Conservation (phyloP, 1,284 basidiomycete genomes). For the Boletus calvinii region DNA sequence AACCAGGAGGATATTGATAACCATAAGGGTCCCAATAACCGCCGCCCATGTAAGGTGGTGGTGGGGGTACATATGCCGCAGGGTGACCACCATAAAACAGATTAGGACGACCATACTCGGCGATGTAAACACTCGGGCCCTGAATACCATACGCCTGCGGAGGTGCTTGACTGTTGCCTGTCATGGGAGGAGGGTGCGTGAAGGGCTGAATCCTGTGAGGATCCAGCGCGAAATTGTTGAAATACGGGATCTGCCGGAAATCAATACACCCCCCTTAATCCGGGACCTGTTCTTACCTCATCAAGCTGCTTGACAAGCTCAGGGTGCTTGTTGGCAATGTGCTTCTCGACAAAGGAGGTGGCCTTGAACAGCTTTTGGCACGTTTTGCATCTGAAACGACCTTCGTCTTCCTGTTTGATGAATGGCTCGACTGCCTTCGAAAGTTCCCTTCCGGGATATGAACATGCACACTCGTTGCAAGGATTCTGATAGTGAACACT, state of each 20-base stretch:
- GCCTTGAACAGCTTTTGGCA: conserved; percentile 96
- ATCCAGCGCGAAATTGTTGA: conserved; percentile 92
- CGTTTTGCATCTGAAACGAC: conserved; percentile 92
- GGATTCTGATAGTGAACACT: conserved; percentile 34
- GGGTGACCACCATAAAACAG: conserved; percentile 46
- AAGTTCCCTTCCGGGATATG: conserved; percentile 60
- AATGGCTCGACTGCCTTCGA: conserved; percentile 72
- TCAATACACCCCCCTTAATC: conserved; percentile 20
- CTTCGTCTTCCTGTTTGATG: conserved; percentile 93
- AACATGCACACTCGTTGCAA: conserved; percentile 13
- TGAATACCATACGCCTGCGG: conserved; percentile 80
- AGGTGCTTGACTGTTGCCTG: conserved; percentile 65
- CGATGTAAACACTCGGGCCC: conserved; percentile 50
- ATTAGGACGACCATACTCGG: conserved; percentile 44
- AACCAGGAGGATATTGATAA: conserved; percentile 38
- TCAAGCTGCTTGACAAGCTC: conserved; percentile 78
- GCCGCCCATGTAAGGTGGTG: conserved; percentile 44
- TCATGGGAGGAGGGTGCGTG: conserved; percentile 65
- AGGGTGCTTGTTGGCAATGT: conserved; percentile 85
- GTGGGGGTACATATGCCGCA: conserved; percentile 40
- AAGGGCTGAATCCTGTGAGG: conserved; percentile 89
- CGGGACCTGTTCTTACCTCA: conserved; percentile 49
- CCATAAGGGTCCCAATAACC: conserved; percentile 59
- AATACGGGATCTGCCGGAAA: conserved; percentile 68
- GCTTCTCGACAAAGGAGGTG: conserved; percentile 93